A percentile compares a stretch with the other conserved stretches of the same genome.
Evolutionary conservation across 495 filamentous ascomycete species (phyloP).

Genomic region (Haplographium delicatum): DNA sequence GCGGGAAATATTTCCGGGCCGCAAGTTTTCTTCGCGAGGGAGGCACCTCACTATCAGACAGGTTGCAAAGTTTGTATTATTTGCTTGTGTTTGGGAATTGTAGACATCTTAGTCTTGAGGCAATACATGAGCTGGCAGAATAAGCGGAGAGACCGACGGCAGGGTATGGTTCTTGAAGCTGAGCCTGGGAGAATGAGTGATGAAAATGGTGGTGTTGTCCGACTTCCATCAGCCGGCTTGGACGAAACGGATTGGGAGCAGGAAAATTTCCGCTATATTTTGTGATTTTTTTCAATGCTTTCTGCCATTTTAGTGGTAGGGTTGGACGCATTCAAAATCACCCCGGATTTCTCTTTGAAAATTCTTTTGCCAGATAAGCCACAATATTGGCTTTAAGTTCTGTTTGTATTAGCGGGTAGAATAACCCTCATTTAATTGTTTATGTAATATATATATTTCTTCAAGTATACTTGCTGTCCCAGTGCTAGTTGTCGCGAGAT

Average conservation of each 20-base stretch:
- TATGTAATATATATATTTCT: too few relatives aligned
- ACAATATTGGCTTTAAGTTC: too few relatives aligned
- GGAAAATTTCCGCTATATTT: conserved; percentile 7
- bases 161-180: conserved; percentile 2
- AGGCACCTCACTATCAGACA: conserved; percentile 46
- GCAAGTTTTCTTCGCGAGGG: conserved; percentile 8
- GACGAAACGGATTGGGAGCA: conserved; percentile 15
- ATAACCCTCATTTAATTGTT: too few relatives aligned
- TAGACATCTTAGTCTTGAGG: conserved; percentile 5
- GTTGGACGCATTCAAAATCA: too few relatives aligned
- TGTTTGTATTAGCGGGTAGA: too few relatives aligned
- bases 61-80: conserved; percentile 11
- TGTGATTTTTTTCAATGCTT: not conserved
- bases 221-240: not conserved
- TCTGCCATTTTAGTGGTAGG: too few relatives aligned
- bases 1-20: conserved; percentile 51
- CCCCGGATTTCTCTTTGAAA: too few relatives aligned
- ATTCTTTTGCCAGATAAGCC: too few relatives aligned
- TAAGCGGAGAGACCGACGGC: conserved; percentile 9
- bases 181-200: not conserved
- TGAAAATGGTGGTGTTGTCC: not conserved
- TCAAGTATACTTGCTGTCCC: too few relatives aligned
- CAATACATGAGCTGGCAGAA: conserved; percentile 16
- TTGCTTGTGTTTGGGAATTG: conserved; percentile 8
- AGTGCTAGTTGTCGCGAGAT: too few relatives aligned